phyloP scores from a whole-genome alignment of 805 yeast genomes.

The Candida koratica region DNA sequence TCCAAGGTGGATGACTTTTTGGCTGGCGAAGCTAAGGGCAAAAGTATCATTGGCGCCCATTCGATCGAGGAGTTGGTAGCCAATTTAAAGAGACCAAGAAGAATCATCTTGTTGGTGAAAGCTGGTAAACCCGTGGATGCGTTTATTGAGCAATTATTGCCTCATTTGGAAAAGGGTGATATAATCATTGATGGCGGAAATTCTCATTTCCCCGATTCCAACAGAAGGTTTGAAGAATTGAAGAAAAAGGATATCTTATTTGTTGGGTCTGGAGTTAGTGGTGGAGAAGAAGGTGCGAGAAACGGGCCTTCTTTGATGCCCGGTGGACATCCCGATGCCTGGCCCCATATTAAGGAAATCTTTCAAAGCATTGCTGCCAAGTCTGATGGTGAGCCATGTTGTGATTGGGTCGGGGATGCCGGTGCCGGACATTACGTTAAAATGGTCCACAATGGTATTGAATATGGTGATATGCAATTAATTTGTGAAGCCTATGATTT shows the following conservation, averaged over 20 bases:
- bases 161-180: conserved; percentile 92
- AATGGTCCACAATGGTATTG: conserved; percentile 99
- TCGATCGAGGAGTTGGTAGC: conserved; percentile 84
- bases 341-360: conserved; percentile 97
- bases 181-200: conserved; percentile 99
- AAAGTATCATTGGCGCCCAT: conserved; percentile 91
- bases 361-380: conserved; percentile 96
- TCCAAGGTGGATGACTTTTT: conserved; percentile 93
- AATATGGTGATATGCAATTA: conserved; percentile 99
- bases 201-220: conserved; percentile 98
- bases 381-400: conserved; percentile 98
- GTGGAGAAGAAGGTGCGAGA: conserved; percentile 99
- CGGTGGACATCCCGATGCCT: conserved; percentile 96
- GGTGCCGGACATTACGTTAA: conserved; percentile 99
- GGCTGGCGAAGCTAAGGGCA: conserved; percentile 94
- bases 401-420: conserved; percentile 99
- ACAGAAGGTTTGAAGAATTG: conserved; percentile 92
- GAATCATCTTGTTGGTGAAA: conserved; percentile 89
- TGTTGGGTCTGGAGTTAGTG: conserved; percentile 99
- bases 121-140: conserved; percentile 95
- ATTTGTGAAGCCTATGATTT: conserved; percentile 97
- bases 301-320: conserved; percentile 99
- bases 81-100: conserved; percentile 94
- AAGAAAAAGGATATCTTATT: conserved; percentile 81
- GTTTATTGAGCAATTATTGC: conserved; percentile 82